Conservation (phyloP, 345 rosid species). For the Nephelium lappaceum region DNA sequence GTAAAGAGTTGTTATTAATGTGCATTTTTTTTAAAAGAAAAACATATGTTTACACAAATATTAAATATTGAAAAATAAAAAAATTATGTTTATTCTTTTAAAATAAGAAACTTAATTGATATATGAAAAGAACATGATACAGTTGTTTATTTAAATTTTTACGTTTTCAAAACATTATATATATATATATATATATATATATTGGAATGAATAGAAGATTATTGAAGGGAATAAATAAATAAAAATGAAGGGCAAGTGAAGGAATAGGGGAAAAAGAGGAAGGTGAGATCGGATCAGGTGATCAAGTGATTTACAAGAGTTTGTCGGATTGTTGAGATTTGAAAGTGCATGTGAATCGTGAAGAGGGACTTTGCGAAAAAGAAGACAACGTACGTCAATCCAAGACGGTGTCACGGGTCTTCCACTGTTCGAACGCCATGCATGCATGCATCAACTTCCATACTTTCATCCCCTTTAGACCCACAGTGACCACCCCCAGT, state of each 20-base stretch:
- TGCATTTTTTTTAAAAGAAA: too few relatives aligned
- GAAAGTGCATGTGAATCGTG: background rate
- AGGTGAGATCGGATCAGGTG: background rate
- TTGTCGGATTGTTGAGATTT: constrained; percentile 4
- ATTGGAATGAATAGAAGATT: too few relatives aligned
- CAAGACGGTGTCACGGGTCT: background rate
- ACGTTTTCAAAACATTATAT: too few relatives aligned
- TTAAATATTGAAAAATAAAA: too few relatives aligned
- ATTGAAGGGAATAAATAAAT: background rate
- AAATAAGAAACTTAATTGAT: too few relatives aligned
- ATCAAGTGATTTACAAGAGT: background rate
- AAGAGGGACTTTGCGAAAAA: background rate
- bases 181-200: too few relatives aligned
- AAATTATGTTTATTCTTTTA: too few relatives aligned
- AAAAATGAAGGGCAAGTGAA: background rate
- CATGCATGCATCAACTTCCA: background rate
- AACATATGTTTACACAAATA: too few relatives aligned
- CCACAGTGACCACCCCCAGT: too few relatives aligned
- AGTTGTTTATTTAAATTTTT: too few relatives aligned
- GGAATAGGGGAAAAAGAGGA: background rate
- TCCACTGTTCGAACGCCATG: background rate
- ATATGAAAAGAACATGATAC: too few relatives aligned
- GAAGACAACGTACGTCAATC: background rate
- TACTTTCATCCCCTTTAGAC: background rate
- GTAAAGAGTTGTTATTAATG: too few relatives aligned